A percentile compares a stretch with the other conserved stretches of the same genome.
Conservation (phyloP, 2,329 filamentous ascomycete genomes). For the Knufia fluminis region DNA sequence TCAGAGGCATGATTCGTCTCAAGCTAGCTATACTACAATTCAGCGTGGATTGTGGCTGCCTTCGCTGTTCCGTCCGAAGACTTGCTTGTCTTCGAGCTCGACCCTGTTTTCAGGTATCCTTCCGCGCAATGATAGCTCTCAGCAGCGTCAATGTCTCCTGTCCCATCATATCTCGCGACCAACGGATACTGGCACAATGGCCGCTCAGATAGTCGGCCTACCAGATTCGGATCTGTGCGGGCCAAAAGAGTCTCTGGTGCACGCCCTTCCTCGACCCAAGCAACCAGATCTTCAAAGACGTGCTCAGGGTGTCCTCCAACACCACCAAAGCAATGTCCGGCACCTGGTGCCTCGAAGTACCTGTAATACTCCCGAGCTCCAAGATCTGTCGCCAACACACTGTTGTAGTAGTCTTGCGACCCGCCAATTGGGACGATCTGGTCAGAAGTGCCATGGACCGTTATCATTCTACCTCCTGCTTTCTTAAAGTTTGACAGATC, state of each 20-base stretch:
- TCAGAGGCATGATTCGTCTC: too few species aligned
- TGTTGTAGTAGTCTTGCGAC: constrained; percentile 42
- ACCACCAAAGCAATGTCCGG: constrained; percentile 29
- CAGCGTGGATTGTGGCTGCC: not conserved
- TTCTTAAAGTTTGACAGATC: constrained; percentile 30
- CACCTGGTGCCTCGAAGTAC: constrained; percentile 33
- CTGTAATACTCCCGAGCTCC: constrained; percentile 30
- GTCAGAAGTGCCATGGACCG: constrained; percentile 46
- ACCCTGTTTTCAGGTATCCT: not conserved
- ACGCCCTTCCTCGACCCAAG: constrained; percentile 31
- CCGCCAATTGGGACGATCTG: constrained; percentile 43
- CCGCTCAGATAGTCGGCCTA: constrained; percentile 32
- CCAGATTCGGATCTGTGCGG: constrained; percentile 24
- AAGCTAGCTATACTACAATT: not conserved
- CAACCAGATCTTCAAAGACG: constrained; percentile 29
- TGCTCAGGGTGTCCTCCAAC: constrained; percentile 28
- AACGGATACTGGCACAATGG: constrained; percentile 38
- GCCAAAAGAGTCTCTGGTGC: constrained; percentile 25
- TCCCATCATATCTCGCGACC: constrained; percentile 30
- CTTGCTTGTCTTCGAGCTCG: not conserved
- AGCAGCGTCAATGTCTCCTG: constrained; percentile 28
- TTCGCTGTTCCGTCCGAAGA: constrained; percentile 8
- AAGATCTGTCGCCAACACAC: constrained; percentile 23
- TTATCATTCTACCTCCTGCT: constrained; percentile 35
- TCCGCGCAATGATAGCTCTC: constrained; percentile 23